Base-by-base conservation (phyloP, 2,329 filamentous ascomycete species). In the Myriosclerotinia curreyana region DNA sequence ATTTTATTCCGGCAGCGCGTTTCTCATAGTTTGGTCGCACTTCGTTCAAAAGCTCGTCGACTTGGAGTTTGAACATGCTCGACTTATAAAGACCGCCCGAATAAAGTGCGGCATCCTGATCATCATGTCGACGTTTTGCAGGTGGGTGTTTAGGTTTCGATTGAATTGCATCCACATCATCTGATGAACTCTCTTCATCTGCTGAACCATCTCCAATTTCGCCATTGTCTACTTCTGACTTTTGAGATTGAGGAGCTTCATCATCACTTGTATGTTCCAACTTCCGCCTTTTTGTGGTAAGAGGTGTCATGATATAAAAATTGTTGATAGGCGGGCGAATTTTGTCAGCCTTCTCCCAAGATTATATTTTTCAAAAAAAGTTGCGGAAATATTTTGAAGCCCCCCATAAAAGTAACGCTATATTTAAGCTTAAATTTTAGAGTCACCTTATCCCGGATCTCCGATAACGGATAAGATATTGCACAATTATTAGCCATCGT, bases 51-150 rank as follows among this genome's bases (percentile, higher is more conserved):
- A 90, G 77, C 69, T 88, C 85, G 67, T 89, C 84, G 42, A 88
- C 79, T 72, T 90, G 86, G 12, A 89, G 75, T 72, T 88, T 88
- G 77, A 90, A 88, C 64, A 88, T 77, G 72, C 81, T 87, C 51
- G 85, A 87, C 72, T 87, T 87, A 78, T 83, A 87, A n/a, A 82
- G 25, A 20, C 72, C 71, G 31, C 69, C 72, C 14, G 72, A 66
- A 71, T 80, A 82, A 34, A 77, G 74, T 60, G 77, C 77, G 58
- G 73, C 69, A 64, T 74, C 69, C 65, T 71, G 69, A 12, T 66
- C 66, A 46, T 65, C 52, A 56, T 69, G 69, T 31, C 67, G 49
- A 48, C 69, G 68, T 49, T 67, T 72, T 14, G 64, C 17, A 52
- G 56, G 66, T 25, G 60, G 8, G 49, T 66, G 64, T 40, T 61